phyloP scores from a whole-genome alignment of 805 yeast species.

The Nakazawaea wyomingensis region DNA sequence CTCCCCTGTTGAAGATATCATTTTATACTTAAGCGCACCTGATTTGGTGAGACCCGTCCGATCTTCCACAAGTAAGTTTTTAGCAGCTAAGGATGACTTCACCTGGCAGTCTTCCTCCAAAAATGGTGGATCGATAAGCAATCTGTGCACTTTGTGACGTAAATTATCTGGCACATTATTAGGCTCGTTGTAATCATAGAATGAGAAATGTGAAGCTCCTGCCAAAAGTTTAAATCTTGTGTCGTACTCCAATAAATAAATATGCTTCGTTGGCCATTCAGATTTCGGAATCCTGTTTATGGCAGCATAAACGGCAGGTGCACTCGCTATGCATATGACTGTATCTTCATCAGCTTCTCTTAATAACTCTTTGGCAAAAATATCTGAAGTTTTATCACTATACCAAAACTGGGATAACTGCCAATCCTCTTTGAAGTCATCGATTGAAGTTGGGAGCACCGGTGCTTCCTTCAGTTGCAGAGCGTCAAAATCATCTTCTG shows the following conservation, averaged over 20 bases:
- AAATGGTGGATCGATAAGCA: slow-evolving; percentile 86
- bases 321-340: slow-evolving; percentile 72
- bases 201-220: slow-evolving; percentile 59
- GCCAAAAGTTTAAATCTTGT: slow-evolving; percentile 69
- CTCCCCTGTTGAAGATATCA: slow-evolving; percentile 86
- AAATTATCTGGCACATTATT: slow-evolving; percentile 50
- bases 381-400: slow-evolving; percentile 63
- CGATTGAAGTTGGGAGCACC: slow-evolving; percentile 36
- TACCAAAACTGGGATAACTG: slow-evolving; percentile 93
- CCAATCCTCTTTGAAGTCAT: slow-evolving; percentile 87
- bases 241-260: slow-evolving; percentile 77
- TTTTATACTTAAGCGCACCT: slow-evolving; percentile 40
- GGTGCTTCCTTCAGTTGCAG: neutral
- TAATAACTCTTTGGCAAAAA: slow-evolving; percentile 62
- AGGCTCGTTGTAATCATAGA: slow-evolving; percentile 75
- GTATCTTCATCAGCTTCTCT: slow-evolving; percentile 74
- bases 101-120: slow-evolving; percentile 77
- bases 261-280: slow-evolving; percentile 58
- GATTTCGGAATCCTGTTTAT: slow-evolving; percentile 47
- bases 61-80: slow-evolving; percentile 45
- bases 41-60: slow-evolving; percentile 29
- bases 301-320: slow-evolving; percentile 91
- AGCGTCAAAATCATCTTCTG: slow-evolving; percentile 50
- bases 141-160: slow-evolving; percentile 59
- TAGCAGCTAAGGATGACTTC: slow-evolving; percentile 62